phyloP scores from a whole-genome alignment of 23 red algal genomes.

The Gracilaria gracilis region DNA sequence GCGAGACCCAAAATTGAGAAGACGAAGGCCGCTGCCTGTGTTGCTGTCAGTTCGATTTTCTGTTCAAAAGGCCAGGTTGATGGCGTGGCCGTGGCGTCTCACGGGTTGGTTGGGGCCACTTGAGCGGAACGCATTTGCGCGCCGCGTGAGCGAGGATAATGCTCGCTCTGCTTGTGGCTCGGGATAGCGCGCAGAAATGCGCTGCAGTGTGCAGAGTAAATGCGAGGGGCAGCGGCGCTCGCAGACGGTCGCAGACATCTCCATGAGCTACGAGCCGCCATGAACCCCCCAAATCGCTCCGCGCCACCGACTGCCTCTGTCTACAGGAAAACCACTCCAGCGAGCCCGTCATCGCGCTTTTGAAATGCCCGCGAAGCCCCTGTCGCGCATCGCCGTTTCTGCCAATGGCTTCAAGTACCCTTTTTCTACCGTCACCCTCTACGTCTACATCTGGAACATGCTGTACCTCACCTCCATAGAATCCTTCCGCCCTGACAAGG shows the following conservation, averaged over 20 bases:
- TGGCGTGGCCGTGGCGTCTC: too few relatives aligned
- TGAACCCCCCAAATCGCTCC: conserved; percentile 30
- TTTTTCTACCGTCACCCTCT: conserved; percentile 28
- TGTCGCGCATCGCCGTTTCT: conserved; percentile 44
- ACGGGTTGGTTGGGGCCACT: too few relatives aligned
- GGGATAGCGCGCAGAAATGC: not conserved
- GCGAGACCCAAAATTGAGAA: too few relatives aligned
- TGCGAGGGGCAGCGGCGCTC: too few relatives aligned
- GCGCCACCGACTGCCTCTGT: conserved; percentile 30
- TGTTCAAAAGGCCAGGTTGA: too few relatives aligned
- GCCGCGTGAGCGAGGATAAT: too few relatives aligned
- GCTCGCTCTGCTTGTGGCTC: too few relatives aligned
- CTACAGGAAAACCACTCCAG: conserved; percentile 55
- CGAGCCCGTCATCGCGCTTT: conserved; percentile 38
- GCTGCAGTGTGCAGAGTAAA: too few relatives aligned
- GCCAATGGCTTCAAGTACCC: conserved; percentile 55
- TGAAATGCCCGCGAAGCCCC: conserved; percentile 22
- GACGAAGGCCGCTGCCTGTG: too few relatives aligned
- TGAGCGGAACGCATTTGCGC: too few relatives aligned
- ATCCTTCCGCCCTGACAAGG: conserved; percentile 58
- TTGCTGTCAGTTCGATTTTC: too few relatives aligned
- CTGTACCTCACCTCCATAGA: conserved; percentile 70
- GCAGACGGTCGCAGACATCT: not conserved
- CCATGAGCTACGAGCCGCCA: not conserved
- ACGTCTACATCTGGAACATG: conserved; percentile 71